Evolutionary conservation across 345 rosid species (phyloP), one percentile per base, ranked within the genome.

Genomic region (Syzygium aromaticum): DNA sequence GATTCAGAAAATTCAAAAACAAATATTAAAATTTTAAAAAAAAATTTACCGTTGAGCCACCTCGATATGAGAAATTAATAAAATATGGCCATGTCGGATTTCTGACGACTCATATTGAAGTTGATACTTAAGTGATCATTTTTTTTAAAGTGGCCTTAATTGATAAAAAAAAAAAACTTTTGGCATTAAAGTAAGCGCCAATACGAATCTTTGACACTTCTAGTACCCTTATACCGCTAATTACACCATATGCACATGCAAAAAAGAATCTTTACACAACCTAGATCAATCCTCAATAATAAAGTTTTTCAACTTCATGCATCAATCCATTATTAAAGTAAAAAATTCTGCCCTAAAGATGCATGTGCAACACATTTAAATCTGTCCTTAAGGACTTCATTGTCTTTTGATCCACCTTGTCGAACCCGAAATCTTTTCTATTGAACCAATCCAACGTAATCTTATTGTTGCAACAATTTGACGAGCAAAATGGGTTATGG

Each of bases 371-470:
- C 43, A 4, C 3, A 21, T 85, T 59, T 15, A 33, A 85, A 5
- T 38, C 15, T n/a, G 17, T 85, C 53, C 52, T 85, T 46, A 85
- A 43, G 12, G 52, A 51, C 53, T 7, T 85, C 27, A 54, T 16
- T 19, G 14, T n/a, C 52, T 56, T 40, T 21, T 46, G 25, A 14
- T 86, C 25, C 5, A 61, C 25, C 30, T 86, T 33, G 17, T 3
- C 6, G 8, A 86, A 56, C 2, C 46, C 56, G 13, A 61, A 27
- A 43, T 86, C 3, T 3, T 83, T 52, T 80, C 63, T 17, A 17
- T 86, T 87, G 56, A 89, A 90, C 23, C 90, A 90, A 52, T 91
- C 92, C 88, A 90, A 52, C 64, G 25, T 90, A 28, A 91, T 87
- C 89, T 85, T 80, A 85, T 88, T 80, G 13, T 87, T 84, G 21